Evolutionary conservation across 192 early-diverging fungal species (phyloP).

Genomic region (Podochytrium sp.): DNA sequence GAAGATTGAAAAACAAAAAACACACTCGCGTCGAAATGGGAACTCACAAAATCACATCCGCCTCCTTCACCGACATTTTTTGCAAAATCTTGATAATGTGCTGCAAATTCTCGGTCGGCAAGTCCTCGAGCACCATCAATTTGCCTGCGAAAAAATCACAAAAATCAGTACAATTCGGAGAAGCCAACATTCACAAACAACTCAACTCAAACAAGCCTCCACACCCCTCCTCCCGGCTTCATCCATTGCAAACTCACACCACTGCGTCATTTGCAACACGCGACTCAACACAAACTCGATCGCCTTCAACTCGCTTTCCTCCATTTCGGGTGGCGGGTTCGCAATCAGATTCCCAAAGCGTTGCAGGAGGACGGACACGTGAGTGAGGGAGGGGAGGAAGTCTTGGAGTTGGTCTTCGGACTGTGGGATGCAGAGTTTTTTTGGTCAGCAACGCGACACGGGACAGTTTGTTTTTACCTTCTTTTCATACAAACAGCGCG

Average conservation of each 20-base stretch:
- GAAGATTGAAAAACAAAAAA: neutral
- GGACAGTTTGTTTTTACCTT: constrained; percentile 17
- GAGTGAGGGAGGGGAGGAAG: constrained; percentile 26
- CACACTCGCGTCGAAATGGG: neutral
- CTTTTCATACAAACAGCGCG: neutral
- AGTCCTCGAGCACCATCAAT: constrained; percentile 74
- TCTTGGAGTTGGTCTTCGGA: constrained; percentile 13
- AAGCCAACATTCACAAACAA: neutral
- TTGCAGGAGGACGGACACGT: neutral
- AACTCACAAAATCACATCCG: constrained; percentile 64
- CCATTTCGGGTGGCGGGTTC: constrained; percentile 33
- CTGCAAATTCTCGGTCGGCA: constrained; percentile 77
- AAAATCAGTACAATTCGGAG: neutral
- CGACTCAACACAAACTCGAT: constrained; percentile 73
- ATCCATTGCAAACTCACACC: constrained; percentile 80
- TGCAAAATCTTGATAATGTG: constrained; percentile 78
- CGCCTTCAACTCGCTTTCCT: constrained; percentile 49
- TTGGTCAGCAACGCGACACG: neutral
- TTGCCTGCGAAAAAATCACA: constrained; percentile 54
- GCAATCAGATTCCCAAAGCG: constrained; percentile 7
- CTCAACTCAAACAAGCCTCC: constrained; percentile 70
- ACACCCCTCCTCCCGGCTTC: constrained; percentile 86
- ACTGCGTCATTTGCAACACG: constrained; percentile 75
- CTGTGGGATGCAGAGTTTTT: neutral
- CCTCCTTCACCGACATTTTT: constrained; percentile 76